Conservation (phyloP, 75 land plant species). For the Selaginella tamariscina region DNA sequence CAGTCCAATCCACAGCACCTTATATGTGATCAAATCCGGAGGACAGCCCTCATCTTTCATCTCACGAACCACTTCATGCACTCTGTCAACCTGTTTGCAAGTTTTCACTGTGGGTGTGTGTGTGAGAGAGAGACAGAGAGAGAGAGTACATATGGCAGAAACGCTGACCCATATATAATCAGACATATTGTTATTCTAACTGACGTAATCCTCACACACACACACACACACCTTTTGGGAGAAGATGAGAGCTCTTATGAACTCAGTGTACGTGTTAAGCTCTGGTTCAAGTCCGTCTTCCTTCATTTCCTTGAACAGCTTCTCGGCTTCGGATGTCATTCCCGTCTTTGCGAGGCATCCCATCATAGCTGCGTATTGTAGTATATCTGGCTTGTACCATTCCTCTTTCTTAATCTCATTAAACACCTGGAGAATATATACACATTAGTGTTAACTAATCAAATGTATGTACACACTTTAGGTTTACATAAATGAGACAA, state of each 20-base stretch:
- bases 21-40: neutral
- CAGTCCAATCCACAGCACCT: neutral
- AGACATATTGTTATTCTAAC: no score
- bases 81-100: neutral
- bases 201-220: no score
- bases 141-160: no score
- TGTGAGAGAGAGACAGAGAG: no score
- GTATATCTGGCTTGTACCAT: constrained; percentile 89
- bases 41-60: neutral
- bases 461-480: no score
- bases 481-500: no score
- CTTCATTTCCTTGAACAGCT: neutral
- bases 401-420: constrained; percentile 67
- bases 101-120: no score
- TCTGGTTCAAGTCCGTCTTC: neutral
- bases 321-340: constrained; percentile 12
- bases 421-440: constrained; percentile 69
- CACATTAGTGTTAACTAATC: no score
- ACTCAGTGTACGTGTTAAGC: neutral
- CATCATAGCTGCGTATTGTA: constrained; percentile 75
- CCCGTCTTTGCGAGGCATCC: constrained; percentile 61
- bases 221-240: no score
- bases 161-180: no score
- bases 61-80: neutral
- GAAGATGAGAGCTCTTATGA: neutral